Conservation (phyloP, 805 yeast species). For the Kodamaea sagamina region DNA sequence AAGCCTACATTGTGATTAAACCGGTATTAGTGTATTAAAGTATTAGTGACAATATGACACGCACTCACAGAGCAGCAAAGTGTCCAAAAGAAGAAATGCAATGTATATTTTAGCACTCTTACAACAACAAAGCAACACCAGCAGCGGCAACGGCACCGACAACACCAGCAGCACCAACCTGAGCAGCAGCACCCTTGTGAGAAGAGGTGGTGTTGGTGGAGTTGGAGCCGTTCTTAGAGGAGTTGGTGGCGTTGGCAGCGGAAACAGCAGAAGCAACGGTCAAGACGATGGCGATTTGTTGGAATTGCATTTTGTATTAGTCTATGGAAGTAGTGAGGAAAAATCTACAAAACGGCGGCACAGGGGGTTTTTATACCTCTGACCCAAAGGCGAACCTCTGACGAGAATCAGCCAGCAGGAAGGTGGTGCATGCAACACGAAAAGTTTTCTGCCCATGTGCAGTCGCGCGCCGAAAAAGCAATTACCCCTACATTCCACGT, state of each 20-base stretch:
- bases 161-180: slow-evolving; percentile 30
- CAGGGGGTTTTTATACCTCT: slow-evolving; percentile 3
- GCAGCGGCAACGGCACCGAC: slow-evolving; percentile 33
- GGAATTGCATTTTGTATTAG: slow-evolving; percentile 29
- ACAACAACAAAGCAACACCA: slow-evolving; percentile 36
- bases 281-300: slow-evolving; percentile 29
- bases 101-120: slow-evolving; percentile 15
- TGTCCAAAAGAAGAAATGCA: slow-evolving; percentile 2
- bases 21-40: slow-evolving; percentile 5
- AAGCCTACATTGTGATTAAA: not conserved
- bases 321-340: not conserved
- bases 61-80: slow-evolving; percentile 7
- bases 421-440: too few relatives aligned
- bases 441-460: too few relatives aligned
- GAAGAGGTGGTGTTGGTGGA: slow-evolving; percentile 15
- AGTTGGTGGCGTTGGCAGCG: slow-evolving; percentile 25
- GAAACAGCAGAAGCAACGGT: slow-evolving; percentile 31
- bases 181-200: slow-evolving; percentile 25
- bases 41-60: slow-evolving; percentile 3
- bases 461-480: too few relatives aligned
- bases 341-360: not conserved
- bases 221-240: slow-evolving; percentile 14
- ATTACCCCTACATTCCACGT: too few relatives aligned
- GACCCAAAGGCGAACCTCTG: not conserved
- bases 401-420: not conserved